phyloP scores from a whole-genome alignment of 108 stramenopile genomes.

The Cyclotella sp. region DNA sequence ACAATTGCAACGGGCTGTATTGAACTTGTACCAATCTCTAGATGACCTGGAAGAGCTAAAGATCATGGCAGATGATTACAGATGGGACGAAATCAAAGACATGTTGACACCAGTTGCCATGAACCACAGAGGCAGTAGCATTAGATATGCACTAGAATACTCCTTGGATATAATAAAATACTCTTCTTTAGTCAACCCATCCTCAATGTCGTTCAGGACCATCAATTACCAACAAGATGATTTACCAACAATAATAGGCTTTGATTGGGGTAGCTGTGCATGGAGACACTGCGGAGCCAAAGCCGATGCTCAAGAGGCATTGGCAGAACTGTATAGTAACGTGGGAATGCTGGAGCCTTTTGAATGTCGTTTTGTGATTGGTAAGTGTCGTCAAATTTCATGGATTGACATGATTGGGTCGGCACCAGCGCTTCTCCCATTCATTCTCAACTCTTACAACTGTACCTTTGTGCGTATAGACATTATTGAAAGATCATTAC shows the following conservation, averaged over 20 bases:
- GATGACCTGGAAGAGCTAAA: constrained; percentile 51
- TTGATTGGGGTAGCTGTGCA: constrained; percentile 88
- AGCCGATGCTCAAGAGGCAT: constrained; percentile 86
- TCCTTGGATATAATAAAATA: constrained; percentile 44
- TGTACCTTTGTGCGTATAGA: too few species aligned
- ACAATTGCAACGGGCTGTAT: constrained; percentile 55
- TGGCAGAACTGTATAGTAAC: constrained; percentile 74
- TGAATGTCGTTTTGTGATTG: constrained; percentile 72
- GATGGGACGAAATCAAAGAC: constrained; percentile 71
- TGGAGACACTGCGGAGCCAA: constrained; percentile 89
- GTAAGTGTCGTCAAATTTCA: constrained; percentile 11
- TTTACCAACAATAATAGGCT: constrained; percentile 58
- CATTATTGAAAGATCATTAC: constrained; percentile 79
- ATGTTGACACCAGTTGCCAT: constrained; percentile 23
- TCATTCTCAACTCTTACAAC: background rate
- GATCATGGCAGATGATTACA: constrained; percentile 66
- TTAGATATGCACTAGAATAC: constrained; percentile 37
- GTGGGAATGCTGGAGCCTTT: constrained; percentile 87
- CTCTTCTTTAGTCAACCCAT: constrained; percentile 9
- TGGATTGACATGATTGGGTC: background rate
- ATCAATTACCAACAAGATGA: constrained; percentile 14
- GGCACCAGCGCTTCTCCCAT: background rate
- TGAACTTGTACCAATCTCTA: constrained; percentile 51
- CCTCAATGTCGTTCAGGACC: background rate
- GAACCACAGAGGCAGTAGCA: background rate